Evolutionary conservation across 257 asterid species (phyloP), one percentile per base, ranked within the genome.

Genomic region (Fraxinus americana): DNA sequence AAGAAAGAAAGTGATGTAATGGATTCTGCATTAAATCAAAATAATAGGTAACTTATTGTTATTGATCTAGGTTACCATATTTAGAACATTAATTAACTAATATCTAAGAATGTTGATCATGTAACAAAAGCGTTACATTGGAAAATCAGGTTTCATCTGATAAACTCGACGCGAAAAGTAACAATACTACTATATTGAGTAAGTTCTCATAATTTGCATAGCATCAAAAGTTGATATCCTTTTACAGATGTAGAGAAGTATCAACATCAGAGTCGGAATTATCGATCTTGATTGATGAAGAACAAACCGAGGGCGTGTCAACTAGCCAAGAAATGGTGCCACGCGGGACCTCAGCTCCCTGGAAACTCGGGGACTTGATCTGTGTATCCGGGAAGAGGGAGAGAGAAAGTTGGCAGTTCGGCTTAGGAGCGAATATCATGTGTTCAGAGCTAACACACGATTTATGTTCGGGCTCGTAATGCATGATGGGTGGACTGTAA

Each of bases 171-270:
- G 27, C 29, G 0, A n/a, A 2, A 57, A 11, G 68, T 61, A 61
- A 9, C 68, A 57, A 9, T 12, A 43, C 52, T 2, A 61, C 8
- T 7, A 10, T 23, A 61, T 11, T 41, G 12, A 41, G 48, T 41
- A 41, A 41, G 48, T 41, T 13, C 52, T 43, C 16, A 12, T 43
- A 43, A 43, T 43, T 43, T 12, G 17, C 17, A 11, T 43, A 43
- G 17, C 16, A 0, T 43, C 52, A 25, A 61, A 61, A 61, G 34
- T 11, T 41, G 41, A 35, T 54, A 36, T 12, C n/a, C 54, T 73
- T 82, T 87, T 77, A 87, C 34, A 89, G 87, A 81, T 82, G 93
- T 50, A 89, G 91, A 80, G 93, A 89, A 75, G 93, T 89, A 65
- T 89, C 93, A 19, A 89, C 75, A 76, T 89, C 88, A 21, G 80